Percentiles rank a stretch among this genome's conserved stretches.
Evolutionary conservation across 1,139 yeast species (phyloP).

Genomic region (Debaryomyces sp.): DNA sequence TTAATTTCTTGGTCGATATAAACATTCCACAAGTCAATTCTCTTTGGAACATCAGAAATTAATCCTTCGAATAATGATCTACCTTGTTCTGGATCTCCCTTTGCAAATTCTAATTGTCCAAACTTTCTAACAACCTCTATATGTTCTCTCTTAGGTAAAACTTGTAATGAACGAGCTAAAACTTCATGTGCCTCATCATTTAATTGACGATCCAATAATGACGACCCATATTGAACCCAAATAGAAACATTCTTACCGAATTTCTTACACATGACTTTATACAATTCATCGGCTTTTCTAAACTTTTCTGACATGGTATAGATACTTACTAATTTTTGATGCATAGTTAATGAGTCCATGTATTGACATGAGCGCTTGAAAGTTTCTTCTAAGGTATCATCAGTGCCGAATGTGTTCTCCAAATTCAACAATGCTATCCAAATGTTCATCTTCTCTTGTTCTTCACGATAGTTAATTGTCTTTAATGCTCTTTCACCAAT

Average conservation of each 20-base stretch:
- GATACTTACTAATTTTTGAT: constrained; percentile 76
- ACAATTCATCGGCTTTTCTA: constrained; percentile 70
- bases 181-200: constrained; percentile 67
- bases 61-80: constrained; percentile 93
- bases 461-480: constrained; percentile 89
- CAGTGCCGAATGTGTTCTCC: constrained; percentile 91
- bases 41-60: constrained; percentile 85
- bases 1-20: constrained; percentile 92
- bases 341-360: constrained; percentile 85
- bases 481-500: constrained; percentile 90
- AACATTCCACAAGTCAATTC: constrained; percentile 93
- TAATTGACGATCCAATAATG: constrained; percentile 61
- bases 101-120: constrained; percentile 82
- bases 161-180: constrained; percentile 71
- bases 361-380: constrained; percentile 86
- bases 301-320: constrained; percentile 72
- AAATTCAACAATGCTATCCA: constrained; percentile 96
- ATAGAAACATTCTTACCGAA: constrained; percentile 71
- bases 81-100: constrained; percentile 93
- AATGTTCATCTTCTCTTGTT: constrained; percentile 87
- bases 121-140: constrained; percentile 82
- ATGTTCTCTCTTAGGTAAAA: constrained; percentile 75
- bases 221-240: constrained; percentile 82
- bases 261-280: constrained; percentile 72
- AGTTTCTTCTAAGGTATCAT: constrained; percentile 75